phyloP scores from a whole-genome alignment of 1,284 basidiomycete species.

The Pterula multifida region DNA sequence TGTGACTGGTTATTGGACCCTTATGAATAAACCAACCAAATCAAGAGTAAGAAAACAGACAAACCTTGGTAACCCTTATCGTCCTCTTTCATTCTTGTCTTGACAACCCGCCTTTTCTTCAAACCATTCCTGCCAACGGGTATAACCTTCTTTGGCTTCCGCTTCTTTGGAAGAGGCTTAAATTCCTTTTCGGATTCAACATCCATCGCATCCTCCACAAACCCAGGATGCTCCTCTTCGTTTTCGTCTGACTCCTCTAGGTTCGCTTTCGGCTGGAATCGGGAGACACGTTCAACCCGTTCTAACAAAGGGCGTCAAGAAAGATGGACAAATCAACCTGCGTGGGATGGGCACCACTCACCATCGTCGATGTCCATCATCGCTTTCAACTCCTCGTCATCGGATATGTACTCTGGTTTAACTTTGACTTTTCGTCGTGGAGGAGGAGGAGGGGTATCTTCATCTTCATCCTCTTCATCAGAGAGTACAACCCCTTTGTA shows the following conservation, averaged over 20 bases:
- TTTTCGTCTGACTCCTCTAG: constrained; percentile 12
- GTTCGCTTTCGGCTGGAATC: constrained; percentile 10
- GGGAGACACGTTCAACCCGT: constrained; percentile 32
- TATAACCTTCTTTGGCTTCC: constrained; percentile 45
- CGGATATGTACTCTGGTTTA: constrained; percentile 15
- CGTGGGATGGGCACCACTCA: constrained; percentile 19
- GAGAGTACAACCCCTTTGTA: constrained; percentile 40
- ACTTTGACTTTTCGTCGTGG: constrained; percentile 16
- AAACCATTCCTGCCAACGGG: constrained; percentile 63
- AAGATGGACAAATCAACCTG: not conserved
- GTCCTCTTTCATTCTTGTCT: constrained; percentile 41
- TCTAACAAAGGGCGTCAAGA: constrained; percentile 18
- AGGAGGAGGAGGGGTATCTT: constrained; percentile 11
- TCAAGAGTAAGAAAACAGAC: constrained; percentile 13
- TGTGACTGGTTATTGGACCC: constrained; percentile 36
- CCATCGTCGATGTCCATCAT: constrained; percentile 75
- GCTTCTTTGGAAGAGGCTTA: constrained; percentile 35
- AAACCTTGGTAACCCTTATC: constrained; percentile 62
- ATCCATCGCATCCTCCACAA: constrained; percentile 21
- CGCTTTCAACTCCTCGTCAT: constrained; percentile 34
- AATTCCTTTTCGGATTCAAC: constrained; percentile 23
- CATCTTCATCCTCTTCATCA: constrained; percentile 40
- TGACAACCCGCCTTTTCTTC: constrained; percentile 55
- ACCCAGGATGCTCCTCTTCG: constrained; percentile 18
- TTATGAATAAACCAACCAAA: not conserved